Evolutionary conservation across 2,329 filamentous ascomycete genomes (phyloP), one percentile per base, ranked within the genome.

Genomic region (Mycogone perniciosa): DNA sequence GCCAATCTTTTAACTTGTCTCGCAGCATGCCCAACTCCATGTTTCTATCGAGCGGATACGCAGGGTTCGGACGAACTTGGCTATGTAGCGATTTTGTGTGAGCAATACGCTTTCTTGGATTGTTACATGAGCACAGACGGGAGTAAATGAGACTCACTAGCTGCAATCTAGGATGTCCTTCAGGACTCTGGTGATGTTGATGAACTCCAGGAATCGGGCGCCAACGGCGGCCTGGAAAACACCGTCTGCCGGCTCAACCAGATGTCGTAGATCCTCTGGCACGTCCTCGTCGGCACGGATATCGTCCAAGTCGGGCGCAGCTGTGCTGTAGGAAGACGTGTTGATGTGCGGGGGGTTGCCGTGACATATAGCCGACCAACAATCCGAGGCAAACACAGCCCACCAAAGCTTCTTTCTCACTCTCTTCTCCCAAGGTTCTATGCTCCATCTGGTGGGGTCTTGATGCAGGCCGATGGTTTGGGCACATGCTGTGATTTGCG

Each of bases 381-480:
- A 66, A 49, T 76, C 74, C 1, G 67, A 64, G 4, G 67, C 56
- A 41, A 68, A 73, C 0, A 66, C 65, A 0, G 68, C 70, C 73
- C 73, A 76, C 72, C 72, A 76, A 4, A 76, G 56, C 56, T 72
- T 74, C 53, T 62, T 70, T 6, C 72, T 64, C 26, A 75, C 39
- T 29, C 60, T 65, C 60, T 72, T 72, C 56, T 76, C 73, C 62
- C 71, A 71, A 0, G 56, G 46, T 1, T 68, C 64, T 35, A 76
- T 64, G 37, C 66, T 69, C 74, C 73, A 76, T 6, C 59, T 51
- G 3, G 59, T 57, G 0, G 72, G 67, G 13, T 76, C 71, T 44
- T 68, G 70, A 37, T 76, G 73, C 4, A 76, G 64, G 5, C 73
- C 73, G 10, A 73, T 67, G 57, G 72, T 72, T 49, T 75, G 73